phyloP scores from a whole-genome alignment of 2,329 filamentous ascomycete genomes.

The Elsinoe arachidis region DNA sequence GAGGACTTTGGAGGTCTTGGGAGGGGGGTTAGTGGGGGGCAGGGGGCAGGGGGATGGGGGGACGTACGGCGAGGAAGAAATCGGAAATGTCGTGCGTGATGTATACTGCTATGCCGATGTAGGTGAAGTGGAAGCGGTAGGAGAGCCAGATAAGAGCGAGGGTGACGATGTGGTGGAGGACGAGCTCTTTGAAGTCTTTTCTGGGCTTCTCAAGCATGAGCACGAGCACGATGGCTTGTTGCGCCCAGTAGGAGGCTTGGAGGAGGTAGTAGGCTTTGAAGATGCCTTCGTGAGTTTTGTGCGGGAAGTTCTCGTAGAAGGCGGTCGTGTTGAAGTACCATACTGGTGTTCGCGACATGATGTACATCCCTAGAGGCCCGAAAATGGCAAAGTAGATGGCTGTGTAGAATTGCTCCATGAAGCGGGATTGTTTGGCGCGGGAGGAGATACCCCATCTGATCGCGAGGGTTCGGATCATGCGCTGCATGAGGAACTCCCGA shows the following conservation, averaged over 20 bases:
- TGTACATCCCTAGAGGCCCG: conserved; percentile 75
- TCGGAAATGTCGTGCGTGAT: conserved; percentile 91
- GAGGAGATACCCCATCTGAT: conserved; percentile 59
- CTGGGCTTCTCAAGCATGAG: conserved; percentile 84
- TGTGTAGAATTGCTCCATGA: conserved; percentile 95
- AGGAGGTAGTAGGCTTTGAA: conserved; percentile 98
- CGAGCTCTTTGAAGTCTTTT: conserved; percentile 91
- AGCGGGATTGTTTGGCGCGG: conserved; percentile 73
- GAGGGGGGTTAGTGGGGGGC: not conserved
- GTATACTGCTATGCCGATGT: conserved; percentile 88
- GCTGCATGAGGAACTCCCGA: conserved; percentile 93
- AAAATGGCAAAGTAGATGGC: conserved; percentile 81
- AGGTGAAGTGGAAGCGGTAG: conserved; percentile 95
- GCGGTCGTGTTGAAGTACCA: conserved; percentile 91
- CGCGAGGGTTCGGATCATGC: conserved; percentile 69
- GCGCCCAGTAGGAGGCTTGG: conserved; percentile 89
- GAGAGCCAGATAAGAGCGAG: conserved; percentile 73
- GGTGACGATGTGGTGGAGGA: conserved; percentile 85
- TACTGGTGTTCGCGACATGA: conserved; percentile 83
- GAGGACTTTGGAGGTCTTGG: conserved; percentile 75
- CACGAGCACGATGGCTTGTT: conserved; percentile 82
- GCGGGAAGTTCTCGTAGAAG: conserved; percentile 86
- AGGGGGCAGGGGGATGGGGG: not conserved
- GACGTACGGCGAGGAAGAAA: conserved; percentile 85
- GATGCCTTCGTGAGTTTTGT: conserved; percentile 64